Conservation (phyloP, 371 early-diverging fungal genomes). For the Rhizomucor pusillus region DNA sequence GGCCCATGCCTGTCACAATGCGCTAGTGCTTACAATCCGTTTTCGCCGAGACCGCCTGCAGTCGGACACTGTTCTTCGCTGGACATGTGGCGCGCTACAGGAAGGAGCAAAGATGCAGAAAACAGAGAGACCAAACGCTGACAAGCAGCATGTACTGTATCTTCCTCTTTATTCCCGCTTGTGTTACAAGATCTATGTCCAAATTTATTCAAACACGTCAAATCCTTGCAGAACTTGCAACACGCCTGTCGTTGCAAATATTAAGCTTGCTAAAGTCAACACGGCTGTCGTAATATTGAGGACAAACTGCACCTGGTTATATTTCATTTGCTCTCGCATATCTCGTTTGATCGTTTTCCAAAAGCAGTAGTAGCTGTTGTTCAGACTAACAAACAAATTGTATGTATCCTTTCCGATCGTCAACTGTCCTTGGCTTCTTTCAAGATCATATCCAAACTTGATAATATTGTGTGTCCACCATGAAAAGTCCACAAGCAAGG, state of each 20-base stretch:
- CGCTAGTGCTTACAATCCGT: constrained; percentile 27
- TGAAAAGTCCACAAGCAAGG: constrained; percentile 8
- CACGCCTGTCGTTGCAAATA: constrained; percentile 9
- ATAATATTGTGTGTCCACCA: constrained; percentile 15
- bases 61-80: constrained; percentile 10
- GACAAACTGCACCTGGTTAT: constrained; percentile 11
- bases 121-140: no score
- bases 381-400: neutral
- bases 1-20: no score
- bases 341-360: constrained; percentile 8
- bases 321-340: constrained; percentile 8
- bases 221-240: constrained; percentile 14
- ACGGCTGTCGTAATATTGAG: constrained; percentile 6
- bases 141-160: no score
- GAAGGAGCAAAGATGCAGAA: no score
- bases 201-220: neutral
- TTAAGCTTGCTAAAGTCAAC: constrained; percentile 3
- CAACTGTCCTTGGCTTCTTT: neutral
- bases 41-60: constrained; percentile 11
- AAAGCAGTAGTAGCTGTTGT: constrained; percentile 6
- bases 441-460: constrained; percentile 9
- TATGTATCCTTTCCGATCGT: constrained; percentile 9
- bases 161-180: no score
- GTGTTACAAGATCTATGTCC: no score
- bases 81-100: no score